phyloP scores from a whole-genome alignment of 164 flowering plant genomes.

The Umbilicus rupestris region DNA sequence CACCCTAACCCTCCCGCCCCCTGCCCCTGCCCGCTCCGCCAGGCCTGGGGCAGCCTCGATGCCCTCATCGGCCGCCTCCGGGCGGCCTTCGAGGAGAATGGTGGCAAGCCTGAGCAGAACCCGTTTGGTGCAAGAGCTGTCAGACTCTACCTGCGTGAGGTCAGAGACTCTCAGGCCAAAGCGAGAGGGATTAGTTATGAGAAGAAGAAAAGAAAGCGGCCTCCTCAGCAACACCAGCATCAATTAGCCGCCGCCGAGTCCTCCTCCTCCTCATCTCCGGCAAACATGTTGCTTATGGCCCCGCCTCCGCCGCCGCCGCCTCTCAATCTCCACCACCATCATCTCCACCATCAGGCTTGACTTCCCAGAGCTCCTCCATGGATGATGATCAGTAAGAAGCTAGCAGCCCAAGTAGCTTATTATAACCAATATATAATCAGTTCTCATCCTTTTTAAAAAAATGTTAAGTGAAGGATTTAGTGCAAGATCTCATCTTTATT shows the following conservation, averaged over 20 bases:
- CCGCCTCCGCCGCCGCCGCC: neutral
- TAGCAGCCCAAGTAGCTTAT: neutral
- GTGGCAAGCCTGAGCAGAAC: neutral
- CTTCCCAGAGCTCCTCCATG: neutral
- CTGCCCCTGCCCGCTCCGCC: neutral
- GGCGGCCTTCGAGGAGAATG: neutral
- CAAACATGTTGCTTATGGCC: neutral
- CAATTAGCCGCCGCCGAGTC: neutral
- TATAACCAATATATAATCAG: neutral
- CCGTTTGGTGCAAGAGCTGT: neutral
- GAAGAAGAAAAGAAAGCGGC: neutral
- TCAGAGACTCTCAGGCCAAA: neutral
- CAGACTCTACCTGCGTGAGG: neutral
- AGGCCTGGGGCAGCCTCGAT: neutral
- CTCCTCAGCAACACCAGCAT: neutral
- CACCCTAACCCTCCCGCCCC: neutral
- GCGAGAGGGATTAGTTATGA: neutral
- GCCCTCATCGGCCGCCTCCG: neutral
- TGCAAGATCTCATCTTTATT: neutral
- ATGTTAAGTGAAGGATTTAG: neutral
- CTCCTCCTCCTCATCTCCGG: neutral
- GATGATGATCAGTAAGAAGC: neutral
- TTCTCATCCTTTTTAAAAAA: neutral
- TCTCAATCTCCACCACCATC: neutral
- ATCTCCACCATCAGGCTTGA: slow-evolving; percentile 4